Evolutionary conservation across 1,139 yeast species (phyloP).

Genomic region (Geotrichum reessii): DNA sequence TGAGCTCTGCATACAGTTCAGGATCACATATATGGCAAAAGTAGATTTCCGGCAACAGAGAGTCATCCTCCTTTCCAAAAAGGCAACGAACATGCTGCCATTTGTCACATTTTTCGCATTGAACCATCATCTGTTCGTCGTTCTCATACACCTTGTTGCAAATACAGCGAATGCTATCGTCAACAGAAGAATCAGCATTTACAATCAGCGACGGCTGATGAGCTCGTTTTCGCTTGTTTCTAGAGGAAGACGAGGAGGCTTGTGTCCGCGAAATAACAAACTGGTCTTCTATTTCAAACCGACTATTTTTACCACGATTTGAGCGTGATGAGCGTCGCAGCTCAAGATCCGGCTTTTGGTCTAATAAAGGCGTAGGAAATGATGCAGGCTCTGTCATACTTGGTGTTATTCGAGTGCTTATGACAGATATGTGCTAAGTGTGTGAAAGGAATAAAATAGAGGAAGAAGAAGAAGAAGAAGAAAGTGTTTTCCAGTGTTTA

Average conservation of each 20-base stretch:
- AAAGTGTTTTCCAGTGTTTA: neutral
- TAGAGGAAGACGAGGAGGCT: neutral
- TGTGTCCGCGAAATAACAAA: neutral
- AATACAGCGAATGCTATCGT: slow-evolving; percentile 47
- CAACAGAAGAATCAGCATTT: slow-evolving; percentile 8
- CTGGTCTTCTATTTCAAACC: slow-evolving; percentile 32
- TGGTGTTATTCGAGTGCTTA: neutral
- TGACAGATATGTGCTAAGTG: neutral
- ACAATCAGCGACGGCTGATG: neutral
- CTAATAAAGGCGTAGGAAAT: neutral
- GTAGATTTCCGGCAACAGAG: slow-evolving; percentile 44
- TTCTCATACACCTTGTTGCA: slow-evolving; percentile 56
- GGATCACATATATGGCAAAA: slow-evolving; percentile 50
- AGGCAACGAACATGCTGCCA: slow-evolving; percentile 86
- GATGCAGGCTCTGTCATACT: neutral
- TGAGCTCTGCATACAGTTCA: slow-evolving; percentile 15
- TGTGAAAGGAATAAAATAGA: too few relatives aligned
- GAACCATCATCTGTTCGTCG: slow-evolving; percentile 61
- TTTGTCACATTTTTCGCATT: slow-evolving; percentile 69
- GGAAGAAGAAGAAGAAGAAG: too few relatives aligned
- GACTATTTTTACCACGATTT: slow-evolving; percentile 42
- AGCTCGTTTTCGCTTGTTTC: neutral
- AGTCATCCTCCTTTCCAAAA: slow-evolving; percentile 45
- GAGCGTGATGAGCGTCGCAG: slow-evolving; percentile 41
- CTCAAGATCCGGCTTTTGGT: neutral